Conservation (phyloP, 495 filamentous ascomycete genomes). For the Neurospora tetraspora region DNA sequence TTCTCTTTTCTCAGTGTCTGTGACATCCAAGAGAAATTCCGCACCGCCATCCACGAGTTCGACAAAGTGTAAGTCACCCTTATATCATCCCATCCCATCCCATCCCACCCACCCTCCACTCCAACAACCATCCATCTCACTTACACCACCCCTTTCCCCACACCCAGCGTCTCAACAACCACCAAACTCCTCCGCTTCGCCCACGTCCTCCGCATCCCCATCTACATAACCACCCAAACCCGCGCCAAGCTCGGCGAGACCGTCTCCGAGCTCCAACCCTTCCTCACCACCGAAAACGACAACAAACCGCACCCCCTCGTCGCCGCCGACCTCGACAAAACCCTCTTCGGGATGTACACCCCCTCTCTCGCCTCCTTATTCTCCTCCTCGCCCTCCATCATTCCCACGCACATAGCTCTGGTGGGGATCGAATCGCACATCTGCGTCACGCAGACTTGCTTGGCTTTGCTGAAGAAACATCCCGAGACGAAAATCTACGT, state of each 20-base stretch:
- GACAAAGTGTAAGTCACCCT: conserved; percentile 54
- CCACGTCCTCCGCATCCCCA: conserved; percentile 59
- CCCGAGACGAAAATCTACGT: conserved; percentile 73
- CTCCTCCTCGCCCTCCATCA: conserved; percentile 9
- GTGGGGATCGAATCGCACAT: conserved; percentile 93
- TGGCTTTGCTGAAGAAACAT: conserved; percentile 57
- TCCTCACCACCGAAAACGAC: too few species aligned
- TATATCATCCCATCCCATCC: not conserved
- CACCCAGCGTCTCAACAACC: conserved; percentile 38
- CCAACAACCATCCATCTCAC: not conserved
- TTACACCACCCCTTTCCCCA: not conserved
- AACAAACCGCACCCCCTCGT: too few species aligned
- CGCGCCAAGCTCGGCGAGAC: conserved; percentile 64
- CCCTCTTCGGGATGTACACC: conserved; percentile 75
- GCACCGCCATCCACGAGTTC: conserved; percentile 70
- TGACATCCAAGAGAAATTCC: conserved; percentile 93
- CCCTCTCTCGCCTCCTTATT: conserved; percentile 39
- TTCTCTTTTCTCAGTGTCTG: conserved; percentile 54
- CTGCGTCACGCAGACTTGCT: conserved; percentile 84
- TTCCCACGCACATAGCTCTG: conserved; percentile 41
- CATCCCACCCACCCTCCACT: not conserved
- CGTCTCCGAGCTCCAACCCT: conserved; percentile 51
- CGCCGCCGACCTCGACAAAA: conserved; percentile 66
- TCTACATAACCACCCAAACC: conserved; percentile 80
- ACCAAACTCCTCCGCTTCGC: conserved; percentile 44